These are phyloP conservation scores for Hypoxylon cercidicola DNA, from an alignment of 495 filamentous ascomycete genomes.

Conservation along the genomic window DNA sequence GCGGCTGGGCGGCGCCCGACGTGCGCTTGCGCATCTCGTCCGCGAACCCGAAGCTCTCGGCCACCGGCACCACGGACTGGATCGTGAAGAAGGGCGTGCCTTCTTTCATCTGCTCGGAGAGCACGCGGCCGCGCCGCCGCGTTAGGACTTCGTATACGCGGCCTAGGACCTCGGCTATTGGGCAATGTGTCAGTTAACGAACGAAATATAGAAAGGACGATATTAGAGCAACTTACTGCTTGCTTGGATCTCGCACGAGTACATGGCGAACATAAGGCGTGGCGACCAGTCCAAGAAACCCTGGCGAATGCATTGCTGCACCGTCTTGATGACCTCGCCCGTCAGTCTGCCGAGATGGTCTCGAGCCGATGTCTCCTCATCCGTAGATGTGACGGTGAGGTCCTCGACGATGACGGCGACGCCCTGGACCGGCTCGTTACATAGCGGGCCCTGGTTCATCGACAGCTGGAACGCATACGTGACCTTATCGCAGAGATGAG, in stretches of 20 bases:
- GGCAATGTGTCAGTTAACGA: conserved; percentile 21
- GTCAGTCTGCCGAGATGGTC: conserved; percentile 84
- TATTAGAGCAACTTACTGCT: conserved; percentile 69
- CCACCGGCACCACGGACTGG: conserved; percentile 83
- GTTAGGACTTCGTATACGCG: conserved; percentile 94
- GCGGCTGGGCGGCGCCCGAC: conserved; percentile 87
- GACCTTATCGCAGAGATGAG: conserved; percentile 89
- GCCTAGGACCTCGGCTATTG: conserved; percentile 87
- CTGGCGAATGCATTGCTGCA: conserved; percentile 83
- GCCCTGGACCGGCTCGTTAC: conserved; percentile 93
- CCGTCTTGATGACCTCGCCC: conserved; percentile 88
- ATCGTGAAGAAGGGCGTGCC: conserved; percentile 97
- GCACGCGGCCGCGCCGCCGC: conserved; percentile 86
- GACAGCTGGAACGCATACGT: conserved; percentile 92
- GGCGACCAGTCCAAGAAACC: conserved; percentile 97
- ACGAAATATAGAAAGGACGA: too few relatives aligned
- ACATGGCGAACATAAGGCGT: conserved; percentile 95
- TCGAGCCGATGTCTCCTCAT: conserved; percentile 66
- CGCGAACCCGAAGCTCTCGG: conserved; percentile 93
- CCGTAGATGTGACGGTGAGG: conserved; percentile 65
- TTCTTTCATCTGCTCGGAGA: conserved; percentile 91
- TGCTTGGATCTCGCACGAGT: conserved; percentile 96
- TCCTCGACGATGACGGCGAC: conserved; percentile 92
- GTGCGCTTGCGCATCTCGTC: conserved; percentile 97
- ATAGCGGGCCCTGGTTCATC: conserved; percentile 89